These are phyloP conservation scores for Fusarium metavorans DNA, from an alignment of 2,329 filamentous ascomycete genomes.

Conservation along the genomic window DNA sequence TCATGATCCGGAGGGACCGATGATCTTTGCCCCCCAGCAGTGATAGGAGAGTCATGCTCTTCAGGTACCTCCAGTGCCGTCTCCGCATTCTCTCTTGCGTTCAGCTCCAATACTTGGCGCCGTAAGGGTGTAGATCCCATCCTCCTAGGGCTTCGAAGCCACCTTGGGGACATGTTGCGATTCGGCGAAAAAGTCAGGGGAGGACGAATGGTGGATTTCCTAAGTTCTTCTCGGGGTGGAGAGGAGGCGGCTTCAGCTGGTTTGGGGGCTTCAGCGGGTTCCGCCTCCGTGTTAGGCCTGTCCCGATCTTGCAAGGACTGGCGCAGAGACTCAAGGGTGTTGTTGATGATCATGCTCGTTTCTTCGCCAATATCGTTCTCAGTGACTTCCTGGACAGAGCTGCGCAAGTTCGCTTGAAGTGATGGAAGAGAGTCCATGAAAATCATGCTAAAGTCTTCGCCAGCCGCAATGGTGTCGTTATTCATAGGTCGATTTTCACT, in stretches of 20 bases:
- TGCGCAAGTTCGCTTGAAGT: constrained; percentile 56
- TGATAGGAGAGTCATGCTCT: constrained; percentile 15
- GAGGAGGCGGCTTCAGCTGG: constrained; percentile 1
- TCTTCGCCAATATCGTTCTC: constrained; percentile 65
- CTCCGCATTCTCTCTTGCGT: constrained; percentile 40
- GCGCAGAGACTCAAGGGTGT: constrained; percentile 64
- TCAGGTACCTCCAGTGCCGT: constrained; percentile 2
- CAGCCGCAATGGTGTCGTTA: constrained; percentile 60
- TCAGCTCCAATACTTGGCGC: constrained; percentile 49
- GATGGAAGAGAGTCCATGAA: constrained; percentile 67
- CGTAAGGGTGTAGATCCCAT: constrained; percentile 46
- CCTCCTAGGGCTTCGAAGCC: constrained; percentile 53
- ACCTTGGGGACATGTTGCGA: constrained; percentile 43
- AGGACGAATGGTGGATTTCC: constrained; percentile 32
- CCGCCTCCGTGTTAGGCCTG: constrained; percentile 13
- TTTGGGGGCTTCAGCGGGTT: constrained; percentile 17
- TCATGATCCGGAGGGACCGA: constrained; percentile 40
- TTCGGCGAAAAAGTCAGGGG: constrained; percentile 35
- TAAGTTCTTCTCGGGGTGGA: constrained; percentile 22
- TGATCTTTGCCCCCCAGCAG: constrained; percentile 8
- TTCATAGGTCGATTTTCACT: constrained; percentile 34
- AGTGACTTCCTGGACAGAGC: constrained; percentile 48
- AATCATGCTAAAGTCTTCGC: constrained; percentile 71
- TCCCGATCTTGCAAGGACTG: constrained; percentile 45
- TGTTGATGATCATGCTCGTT: constrained; percentile 68